Evolutionary conservation across 495 filamentous ascomycete genomes (phyloP), one percentile per base, ranked within the genome.

Genomic region (Clohesyomyces aquaticus): DNA sequence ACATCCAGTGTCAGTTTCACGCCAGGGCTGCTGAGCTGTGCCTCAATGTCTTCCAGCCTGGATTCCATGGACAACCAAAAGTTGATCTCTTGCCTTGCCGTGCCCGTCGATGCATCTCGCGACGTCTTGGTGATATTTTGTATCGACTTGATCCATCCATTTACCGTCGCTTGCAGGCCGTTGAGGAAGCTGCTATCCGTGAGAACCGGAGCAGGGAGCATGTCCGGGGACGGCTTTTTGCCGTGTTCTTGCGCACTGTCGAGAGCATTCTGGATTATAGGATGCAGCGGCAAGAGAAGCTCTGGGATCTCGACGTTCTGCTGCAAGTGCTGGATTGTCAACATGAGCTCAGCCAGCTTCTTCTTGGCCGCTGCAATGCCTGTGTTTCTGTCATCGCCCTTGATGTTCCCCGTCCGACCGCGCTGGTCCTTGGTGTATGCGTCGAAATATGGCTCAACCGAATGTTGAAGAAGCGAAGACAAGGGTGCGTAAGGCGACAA

Each of bases 281-380:
- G 90, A 70, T 96, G 91, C 61, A 96, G 83, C 1, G 90, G 85
- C 52, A 99, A 80, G 2, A 87, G 87, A 25, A 97, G 79, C 60
- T 91, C 91, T 16, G 95, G 95, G 47, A 99, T 97, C 75, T 99
- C 94, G 55, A 95, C 90, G 81, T 98, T 97, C 71, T 97, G 93
- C 76, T 96, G 93, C 45, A 98, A 81, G 71, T 98, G 92, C 61
- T 89, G 79, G 58, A 99, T 81, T 61, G 87, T 93, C 56, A 96
- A 79, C 72, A 96, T 93, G 63, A 99, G 79, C 69, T 99, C 95
- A 14, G 92, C 93, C 73, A 96, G 84, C 73, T 90, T 91, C 82
- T 95, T 95, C 81, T 96, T 97, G 26, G 94, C 91, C 9, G 91
- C 91, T n/a, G 94, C 90, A 66, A 99, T 91, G 43, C 93, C 93